A percentile compares a stretch with the other conserved stretches of the same genome.
Conservation (phyloP, 768 basidiomycete species). For the Pisolithus microcarpus region DNA sequence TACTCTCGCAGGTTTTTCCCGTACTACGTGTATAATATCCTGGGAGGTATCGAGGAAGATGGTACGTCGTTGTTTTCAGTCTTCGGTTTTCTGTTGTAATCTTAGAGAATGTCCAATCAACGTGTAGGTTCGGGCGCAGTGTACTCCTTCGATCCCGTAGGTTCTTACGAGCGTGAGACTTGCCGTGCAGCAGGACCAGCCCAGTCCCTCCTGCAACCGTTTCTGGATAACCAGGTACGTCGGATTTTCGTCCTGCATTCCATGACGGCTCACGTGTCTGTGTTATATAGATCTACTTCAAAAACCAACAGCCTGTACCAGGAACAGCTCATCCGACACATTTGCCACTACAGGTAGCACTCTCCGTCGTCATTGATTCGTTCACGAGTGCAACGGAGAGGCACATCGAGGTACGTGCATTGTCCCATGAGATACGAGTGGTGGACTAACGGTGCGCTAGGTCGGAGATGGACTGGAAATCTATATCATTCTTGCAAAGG, state of each 20-base stretch:
- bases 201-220: slow-evolving; percentile 91
- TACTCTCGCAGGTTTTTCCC: slow-evolving; percentile 97
- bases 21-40: slow-evolving; percentile 95
- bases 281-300: slow-evolving; percentile 81
- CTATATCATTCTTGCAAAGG: slow-evolving; percentile 74
- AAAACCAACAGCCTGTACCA: slow-evolving; percentile 78
- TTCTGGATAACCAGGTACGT: slow-evolving; percentile 95
- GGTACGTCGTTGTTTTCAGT: slow-evolving; percentile 45
- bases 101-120: neutral
- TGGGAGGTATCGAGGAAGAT: slow-evolving; percentile 94
- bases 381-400: slow-evolving; percentile 97
- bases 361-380: slow-evolving; percentile 87
- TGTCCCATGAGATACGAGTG: neutral
- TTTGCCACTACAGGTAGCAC: slow-evolving; percentile 71
- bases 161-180: slow-evolving; percentile 94
- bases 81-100: neutral
- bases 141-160: slow-evolving; percentile 99
- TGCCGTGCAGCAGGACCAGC: slow-evolving; percentile 96
- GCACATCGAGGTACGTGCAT: slow-evolving; percentile 78
- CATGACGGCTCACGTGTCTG: slow-evolving; percentile 16
- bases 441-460: slow-evolving; percentile 29
- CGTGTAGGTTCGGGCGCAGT: slow-evolving; percentile 84
- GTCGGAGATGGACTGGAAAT: slow-evolving; percentile 96
- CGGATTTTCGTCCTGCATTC: slow-evolving; percentile 35
- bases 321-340: slow-evolving; percentile 72